Conservation (phyloP, 2,329 filamentous ascomycete genomes). For the Fusarium palustre region DNA sequence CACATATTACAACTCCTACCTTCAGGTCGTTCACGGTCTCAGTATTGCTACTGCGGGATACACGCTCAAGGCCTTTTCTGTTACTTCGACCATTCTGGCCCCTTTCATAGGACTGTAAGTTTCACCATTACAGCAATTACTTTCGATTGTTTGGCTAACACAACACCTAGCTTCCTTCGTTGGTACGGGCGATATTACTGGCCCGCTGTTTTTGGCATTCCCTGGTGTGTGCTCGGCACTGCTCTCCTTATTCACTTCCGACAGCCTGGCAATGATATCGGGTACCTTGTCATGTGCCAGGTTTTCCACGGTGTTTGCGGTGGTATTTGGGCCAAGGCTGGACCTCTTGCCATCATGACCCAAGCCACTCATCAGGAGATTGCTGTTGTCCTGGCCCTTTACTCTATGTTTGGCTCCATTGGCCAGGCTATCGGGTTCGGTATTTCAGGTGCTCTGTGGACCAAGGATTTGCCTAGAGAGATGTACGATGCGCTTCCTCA, state of each 20-base stretch:
- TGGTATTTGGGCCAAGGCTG: conserved; percentile 61
- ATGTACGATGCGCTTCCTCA: conserved; percentile 64
- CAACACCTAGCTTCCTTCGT: conserved; percentile 55
- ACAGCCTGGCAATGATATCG: conserved; percentile 53
- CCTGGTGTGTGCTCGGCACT: conserved; percentile 65
- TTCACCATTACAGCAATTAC: background rate
- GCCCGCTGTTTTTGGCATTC: conserved; percentile 61
- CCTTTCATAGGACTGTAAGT: conserved; percentile 57
- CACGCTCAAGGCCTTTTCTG: conserved; percentile 59
- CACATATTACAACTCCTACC: conserved; percentile 62
- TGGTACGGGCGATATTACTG: conserved; percentile 64
- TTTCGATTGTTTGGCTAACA: background rate
- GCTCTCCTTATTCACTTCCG: conserved; percentile 55
- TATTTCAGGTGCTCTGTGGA: conserved; percentile 51
- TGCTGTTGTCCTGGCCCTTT: conserved; percentile 49
- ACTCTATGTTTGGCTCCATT: conserved; percentile 48
- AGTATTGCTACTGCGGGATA: conserved; percentile 61
- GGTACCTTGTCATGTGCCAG: conserved; percentile 63
- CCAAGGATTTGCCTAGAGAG: conserved; percentile 53
- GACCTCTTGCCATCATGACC: conserved; percentile 48
- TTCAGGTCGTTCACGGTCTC: conserved; percentile 63
- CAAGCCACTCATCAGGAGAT: conserved; percentile 49
- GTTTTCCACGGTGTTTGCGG: conserved; percentile 63
- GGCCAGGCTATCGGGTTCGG: conserved; percentile 50
- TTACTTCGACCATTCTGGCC: conserved; percentile 61